These are phyloP conservation scores for Nemania diffusa DNA, from an alignment of 2,329 filamentous ascomycete species.

Conservation along the genomic window DNA sequence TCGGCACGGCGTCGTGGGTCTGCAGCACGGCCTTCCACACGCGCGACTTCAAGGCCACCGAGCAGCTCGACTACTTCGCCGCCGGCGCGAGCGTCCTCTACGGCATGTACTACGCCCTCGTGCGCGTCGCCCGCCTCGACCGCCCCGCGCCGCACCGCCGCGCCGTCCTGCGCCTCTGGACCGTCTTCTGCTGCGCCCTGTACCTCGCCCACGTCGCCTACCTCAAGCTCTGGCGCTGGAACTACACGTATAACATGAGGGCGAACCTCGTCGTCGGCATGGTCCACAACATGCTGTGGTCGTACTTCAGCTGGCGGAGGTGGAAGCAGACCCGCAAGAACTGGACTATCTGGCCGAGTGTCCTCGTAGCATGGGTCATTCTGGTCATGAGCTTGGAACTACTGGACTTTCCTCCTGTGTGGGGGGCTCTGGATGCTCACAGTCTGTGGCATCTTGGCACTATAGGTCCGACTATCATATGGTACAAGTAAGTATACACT, in stretches of 20 bases:
- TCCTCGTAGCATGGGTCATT: constrained; percentile 92
- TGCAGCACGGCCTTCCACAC: constrained; percentile 94
- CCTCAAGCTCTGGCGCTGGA: constrained; percentile 86
- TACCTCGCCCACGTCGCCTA: constrained; percentile 85
- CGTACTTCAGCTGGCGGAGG: constrained; percentile 78
- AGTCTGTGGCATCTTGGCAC: constrained; percentile 96
- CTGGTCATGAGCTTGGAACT: constrained; percentile 95
- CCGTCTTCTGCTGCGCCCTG: constrained; percentile 72
- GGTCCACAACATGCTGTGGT: constrained; percentile 86
- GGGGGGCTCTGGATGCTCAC: constrained; percentile 89
- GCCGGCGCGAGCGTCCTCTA: constrained; percentile 92
- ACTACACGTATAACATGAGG: constrained; percentile 98
- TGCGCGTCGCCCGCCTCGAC: constrained; percentile 87
- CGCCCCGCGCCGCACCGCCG: constrained; percentile 55
- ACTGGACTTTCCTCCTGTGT: constrained; percentile 89
- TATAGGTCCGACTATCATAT: constrained; percentile 85
- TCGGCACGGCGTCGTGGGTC: constrained; percentile 85
- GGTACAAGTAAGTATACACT: constrained; percentile 83
- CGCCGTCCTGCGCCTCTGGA: constrained; percentile 77
- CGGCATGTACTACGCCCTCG: constrained; percentile 84
- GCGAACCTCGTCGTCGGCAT: constrained; percentile 88
- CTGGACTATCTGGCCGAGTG: constrained; percentile 90
- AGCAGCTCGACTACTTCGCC: constrained; percentile 96
- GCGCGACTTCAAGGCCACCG: constrained; percentile 83
- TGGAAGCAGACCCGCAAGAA: constrained; percentile 76